Evolutionary conservation across 1,284 basidiomycete species (phyloP).

Genomic region (Irpex sp.): DNA sequence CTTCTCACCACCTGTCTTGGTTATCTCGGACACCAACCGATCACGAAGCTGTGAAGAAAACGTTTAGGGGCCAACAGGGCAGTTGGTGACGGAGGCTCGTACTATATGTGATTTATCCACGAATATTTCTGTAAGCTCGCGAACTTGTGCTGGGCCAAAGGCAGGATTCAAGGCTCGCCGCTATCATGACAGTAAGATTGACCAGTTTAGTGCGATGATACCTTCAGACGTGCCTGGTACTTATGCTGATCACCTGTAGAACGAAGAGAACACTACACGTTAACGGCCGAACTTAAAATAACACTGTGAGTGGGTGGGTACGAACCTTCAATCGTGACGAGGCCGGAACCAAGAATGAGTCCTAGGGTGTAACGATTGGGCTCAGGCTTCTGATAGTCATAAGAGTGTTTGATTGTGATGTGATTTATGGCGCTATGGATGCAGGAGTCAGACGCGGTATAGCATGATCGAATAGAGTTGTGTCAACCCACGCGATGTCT

Average conservation of each 20-base stretch:
- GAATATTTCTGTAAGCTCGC: slow-evolving; percentile 31
- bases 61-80: too few species aligned
- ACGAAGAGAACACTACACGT: neutral
- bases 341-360: too few species aligned
- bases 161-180: slow-evolving; percentile 33
- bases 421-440: slow-evolving; percentile 25
- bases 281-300: too few species aligned
- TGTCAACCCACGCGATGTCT: neutral
- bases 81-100: neutral
- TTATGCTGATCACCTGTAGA: slow-evolving; percentile 36
- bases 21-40: slow-evolving; percentile 18
- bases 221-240: slow-evolving; percentile 36
- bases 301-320: too few species aligned
- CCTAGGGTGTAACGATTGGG: too few species aligned
- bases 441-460: slow-evolving; percentile 42
- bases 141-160: slow-evolving; percentile 30
- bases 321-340: too few species aligned
- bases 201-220: too few species aligned
- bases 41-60: slow-evolving; percentile 25
- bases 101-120: slow-evolving; percentile 25
- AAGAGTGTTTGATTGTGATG: neutral
- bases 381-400: too few species aligned
- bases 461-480: slow-evolving; percentile 33
- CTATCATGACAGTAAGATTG: slow-evolving; percentile 12
- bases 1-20: slow-evolving; percentile 5